phyloP scores from a whole-genome alignment of 371 early-diverging fungal species.

The Dipsacomyces acuminosporus region DNA sequence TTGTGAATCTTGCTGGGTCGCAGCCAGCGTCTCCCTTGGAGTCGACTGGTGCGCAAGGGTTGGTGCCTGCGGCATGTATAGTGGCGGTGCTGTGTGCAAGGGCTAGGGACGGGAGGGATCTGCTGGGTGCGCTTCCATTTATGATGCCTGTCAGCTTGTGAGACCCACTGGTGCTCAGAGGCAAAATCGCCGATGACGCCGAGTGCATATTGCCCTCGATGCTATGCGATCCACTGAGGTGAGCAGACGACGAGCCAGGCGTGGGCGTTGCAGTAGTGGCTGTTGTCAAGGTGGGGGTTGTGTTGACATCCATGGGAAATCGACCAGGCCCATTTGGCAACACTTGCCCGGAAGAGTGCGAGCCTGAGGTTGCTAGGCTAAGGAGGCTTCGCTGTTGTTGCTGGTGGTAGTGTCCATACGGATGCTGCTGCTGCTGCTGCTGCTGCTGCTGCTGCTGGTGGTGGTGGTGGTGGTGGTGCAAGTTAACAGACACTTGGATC shows the following conservation, averaged over 20 bases:
- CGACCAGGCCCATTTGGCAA: conserved; percentile 1
- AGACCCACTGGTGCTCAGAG: neutral
- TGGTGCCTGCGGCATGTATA: conserved; percentile 1
- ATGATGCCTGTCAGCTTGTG: conserved; percentile 4
- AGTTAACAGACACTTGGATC: neutral
- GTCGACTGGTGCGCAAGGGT: no score
- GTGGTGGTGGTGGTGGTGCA: conserved; percentile 1
- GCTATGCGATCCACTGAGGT: conserved; percentile 27
- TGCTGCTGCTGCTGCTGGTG: conserved; percentile 19
- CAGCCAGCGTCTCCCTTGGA: no score
- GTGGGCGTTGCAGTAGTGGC: conserved; percentile 43
- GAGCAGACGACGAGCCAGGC: conserved; percentile 31
- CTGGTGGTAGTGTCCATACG: conserved; percentile 3
- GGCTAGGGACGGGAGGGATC: conserved; percentile 33
- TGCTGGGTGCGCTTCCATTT: conserved; percentile 18
- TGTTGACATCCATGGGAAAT: conserved; percentile 27
- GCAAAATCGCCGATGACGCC: neutral
- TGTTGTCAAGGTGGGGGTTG: conserved; percentile 36
- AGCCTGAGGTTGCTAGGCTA: neutral
- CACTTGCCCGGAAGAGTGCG: neutral
- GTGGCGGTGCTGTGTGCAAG: neutral
- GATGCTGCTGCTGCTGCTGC: conserved; percentile 24
- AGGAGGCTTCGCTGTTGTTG: neutral
- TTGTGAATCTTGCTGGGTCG: no score
- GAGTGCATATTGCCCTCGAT: conserved; percentile 19